Evolutionary conservation across 2,329 filamentous ascomycete species (phyloP), one percentile per base, ranked within the genome.

Genomic region (Phialemoniopsis sp.): DNA sequence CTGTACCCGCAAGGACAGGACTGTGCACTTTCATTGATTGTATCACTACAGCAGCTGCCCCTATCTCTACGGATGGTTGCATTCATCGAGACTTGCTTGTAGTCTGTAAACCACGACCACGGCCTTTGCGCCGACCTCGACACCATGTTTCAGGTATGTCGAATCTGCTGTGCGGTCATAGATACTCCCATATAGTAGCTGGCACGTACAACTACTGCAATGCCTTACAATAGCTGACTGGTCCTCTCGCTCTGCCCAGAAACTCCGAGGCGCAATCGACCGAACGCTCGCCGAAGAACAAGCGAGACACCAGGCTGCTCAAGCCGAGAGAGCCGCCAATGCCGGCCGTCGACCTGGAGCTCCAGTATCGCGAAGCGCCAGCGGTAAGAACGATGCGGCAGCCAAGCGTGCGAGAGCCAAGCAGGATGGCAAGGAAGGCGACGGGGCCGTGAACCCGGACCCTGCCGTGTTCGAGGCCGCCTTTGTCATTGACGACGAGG

Each of bases 201-300:
- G n/a, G n/a, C n/a, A n/a, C n/a, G n/a, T n/a, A n/a, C n/a, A n/a
- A n/a, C n/a, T n/a, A n/a, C n/a, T n/a, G n/a, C n/a, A n/a, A n/a
- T n/a, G n/a, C n/a, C 6, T 26, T 6, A 26, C 21, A 26, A 26
- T 26, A 6, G 10, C 21, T 26, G 21, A 26, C 21, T 10, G 10
- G 21, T 10, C 6, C 21, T 6, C 21, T 26, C 21, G 6, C 21
- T 10, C 6, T 6, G 6, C 10, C 21, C 21, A 26, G 21, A 26
- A 26, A 26, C 21, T 26, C 6, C 21, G 21, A 67, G 87, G 85
- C 54, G 86, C 85, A 43, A 89, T 95, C 60, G 87, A 95, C 60
- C 82, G 82, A 53, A 85, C 85, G 54, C 93, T 96, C 55, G 87
- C 89, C 54, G 89, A 95, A 67, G 90, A 96, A 66, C 88, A 95